Base-by-base conservation (phyloP, 257 asterid genomes). In the Scutellaria galericulata region DNA sequence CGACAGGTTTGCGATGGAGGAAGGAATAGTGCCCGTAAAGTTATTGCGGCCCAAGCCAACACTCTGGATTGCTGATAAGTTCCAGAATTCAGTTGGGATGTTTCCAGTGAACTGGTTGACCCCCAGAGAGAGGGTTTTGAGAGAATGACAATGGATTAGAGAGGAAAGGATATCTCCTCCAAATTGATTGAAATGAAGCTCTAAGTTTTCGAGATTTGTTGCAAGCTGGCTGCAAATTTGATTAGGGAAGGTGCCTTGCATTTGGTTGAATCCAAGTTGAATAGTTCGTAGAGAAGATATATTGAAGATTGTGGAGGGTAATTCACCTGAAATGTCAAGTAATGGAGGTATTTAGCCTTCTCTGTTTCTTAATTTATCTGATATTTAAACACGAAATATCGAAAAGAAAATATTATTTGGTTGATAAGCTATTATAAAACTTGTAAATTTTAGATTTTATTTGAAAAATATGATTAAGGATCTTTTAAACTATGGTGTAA, bases 1-100 rank as follows among this genome's bases (percentile, higher is more conserved):
- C 2, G 83, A 70, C 4, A 75, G 8, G 14, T 75, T 79, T 12
- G 66, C 77, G 0, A 70, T n/a, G 12, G 69, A 70, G 5, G 64
- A 4, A n/a, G 79, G 79, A 45, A 78, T 46, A 2, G 18, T 68
- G 0, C 71, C 71, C n/a, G 47, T 59, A n/a, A 59, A 56, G 10
- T 18, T 8, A 12, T 56, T 56, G 13, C 42, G 15, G 8, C 14
- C 1, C 14, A 66, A 13, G 48, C 1, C 2, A 46, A 65, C 8
- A 1, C 1, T 0, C 8, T 37, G 24, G 9, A 65, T 11, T 1
- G 40, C 6, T 9, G 59, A 47, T n/a, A 66, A 66, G 59, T 66
- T 66, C 59, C 58, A 47, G 7, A 66, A 6, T 6, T 47, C 46
- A 7, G 46, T 13, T 27, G 59, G 71, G 6, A 66, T 47, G 1